Base-by-base conservation (phyloP, 2,329 filamentous ascomycete genomes). In the Aaosphaeria arxii region DNA sequence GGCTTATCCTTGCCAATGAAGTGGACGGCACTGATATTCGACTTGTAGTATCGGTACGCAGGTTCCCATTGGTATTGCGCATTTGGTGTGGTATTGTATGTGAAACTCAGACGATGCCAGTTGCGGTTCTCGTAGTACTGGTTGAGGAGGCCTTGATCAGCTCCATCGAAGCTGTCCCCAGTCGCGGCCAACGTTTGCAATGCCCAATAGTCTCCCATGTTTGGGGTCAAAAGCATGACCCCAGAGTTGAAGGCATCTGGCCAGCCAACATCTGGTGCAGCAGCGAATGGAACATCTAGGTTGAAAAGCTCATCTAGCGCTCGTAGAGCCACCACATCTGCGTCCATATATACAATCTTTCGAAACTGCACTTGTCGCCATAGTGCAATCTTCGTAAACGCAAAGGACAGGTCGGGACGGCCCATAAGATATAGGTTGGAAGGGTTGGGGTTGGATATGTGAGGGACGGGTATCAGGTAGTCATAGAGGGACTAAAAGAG, bases 221-320 rank as follows among this genome's bases (percentile, higher is more conserved):
- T 87, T 32, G 94, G 94, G 11, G 80, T 86, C 50, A 99, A 73
- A 33, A 91, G 90, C 90, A 99, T 95, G 59, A 99, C 84, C 63
- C 94, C 94, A n/a, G 88, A 91, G 73, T 99, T 99, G 83, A 97
- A 97, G 52, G 91, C 82, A 73, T 99, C 94, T 32, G 94, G 94
- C 94, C 94, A 99, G 58, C 94, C 94, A 61, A 97, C 91, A 71
- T 99, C 94, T 31, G 94, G 91, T 7, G 89, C 91, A 2, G 94
- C 84, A 29, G 84, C 83, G 58, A 87, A 86, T 29, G 75, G 61
- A 32, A 77, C 77, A 7, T 81, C 73, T 39, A 84, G 69, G 13
- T 85, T 80, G 65, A 99, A 95, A 47, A 99, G 84, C 78, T 99
- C 94, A 63, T 99, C 92, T 4, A 92, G 89, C 32, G 91, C 90